Evolutionary conservation across 129 eudicot genomes (phyloP), one percentile per base, ranked within the genome.

Genomic region (Saposhnikovia divaricata): DNA sequence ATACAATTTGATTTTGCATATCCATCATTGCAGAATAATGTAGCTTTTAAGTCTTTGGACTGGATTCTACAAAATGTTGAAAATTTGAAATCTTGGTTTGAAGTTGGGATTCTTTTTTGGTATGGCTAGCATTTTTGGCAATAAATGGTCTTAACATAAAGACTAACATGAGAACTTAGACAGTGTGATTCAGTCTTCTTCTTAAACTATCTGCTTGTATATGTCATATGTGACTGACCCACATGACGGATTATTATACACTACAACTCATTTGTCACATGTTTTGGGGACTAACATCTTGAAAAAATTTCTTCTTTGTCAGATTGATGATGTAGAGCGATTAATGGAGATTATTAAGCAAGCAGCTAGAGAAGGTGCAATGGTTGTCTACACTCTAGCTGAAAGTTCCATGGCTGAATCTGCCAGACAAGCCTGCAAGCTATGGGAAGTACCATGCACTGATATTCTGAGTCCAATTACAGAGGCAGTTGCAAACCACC

Each of bases 291-390:
- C 18, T 61, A 23, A 44, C 44, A 23, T 74, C 11, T 74, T 16
- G 40, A 25, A 25, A 2, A 25, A 23, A 6, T 18, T 40, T 8
- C 47, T 72, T 77, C 78, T 50, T 12, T 37, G 25, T 68, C 84
- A 94, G 98, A 85, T 94, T 61, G 93, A 94, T 44, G 96, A 91
- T 18, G 80, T 91, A 8, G 97, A 94, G 55, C 81, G 90, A 2
- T 87, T 94, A 48, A 84, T 91, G 88, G 97, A 91, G 79, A 79
- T 94, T 15, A 86, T 91, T 61, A 87, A 89, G 84, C 97, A 94
- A 87, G 97, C 98, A 47, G 98, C 98, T 68, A 87, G 80, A 80
- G 96, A 91, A 85, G 91, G 90, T 11, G 98, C 98, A 42, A 87
- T 94, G 89, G 77, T 94, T 9, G 93, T 94, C 21, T 94, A 94